Evolutionary conservation across 23 red algal species (phyloP).

Genomic region (Agarophyton chilense): DNA sequence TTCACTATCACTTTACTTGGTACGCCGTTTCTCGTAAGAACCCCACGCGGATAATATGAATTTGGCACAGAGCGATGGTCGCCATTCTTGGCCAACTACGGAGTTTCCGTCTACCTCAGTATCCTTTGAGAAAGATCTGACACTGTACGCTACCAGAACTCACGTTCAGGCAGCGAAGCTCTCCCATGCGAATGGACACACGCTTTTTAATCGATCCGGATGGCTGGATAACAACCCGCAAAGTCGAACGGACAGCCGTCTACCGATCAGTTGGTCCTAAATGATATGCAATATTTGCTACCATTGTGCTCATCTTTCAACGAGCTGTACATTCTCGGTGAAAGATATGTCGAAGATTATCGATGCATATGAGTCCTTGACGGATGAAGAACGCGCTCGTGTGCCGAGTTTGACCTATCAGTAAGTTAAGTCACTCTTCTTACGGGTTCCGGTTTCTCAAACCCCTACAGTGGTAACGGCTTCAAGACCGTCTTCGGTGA

Average conservation of each 20-base stretch:
- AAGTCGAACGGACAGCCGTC: neutral
- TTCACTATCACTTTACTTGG: neutral
- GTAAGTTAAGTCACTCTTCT: neutral
- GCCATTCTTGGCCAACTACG: neutral
- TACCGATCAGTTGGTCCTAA: neutral
- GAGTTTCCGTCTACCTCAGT: neutral
- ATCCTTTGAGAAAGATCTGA: neutral
- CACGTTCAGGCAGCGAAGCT: neutral
- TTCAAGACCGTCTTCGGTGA: too few species aligned
- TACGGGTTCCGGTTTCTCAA: neutral
- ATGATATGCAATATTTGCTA: neutral
- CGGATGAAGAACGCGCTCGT: neutral
- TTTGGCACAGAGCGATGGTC: neutral
- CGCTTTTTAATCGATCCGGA: neutral
- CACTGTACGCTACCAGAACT: neutral
- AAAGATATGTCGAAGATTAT: neutral
- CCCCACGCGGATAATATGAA: neutral
- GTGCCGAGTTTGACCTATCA: neutral
- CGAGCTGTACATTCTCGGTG: neutral
- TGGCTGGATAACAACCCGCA: neutral
- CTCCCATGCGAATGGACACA: neutral
- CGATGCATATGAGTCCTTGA: neutral
- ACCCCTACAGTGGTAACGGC: too few species aligned
- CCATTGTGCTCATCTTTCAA: neutral
- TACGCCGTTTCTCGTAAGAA: neutral